Conservation (phyloP, 768 basidiomycete genomes). For the Brasilioporus rufonigricans region DNA sequence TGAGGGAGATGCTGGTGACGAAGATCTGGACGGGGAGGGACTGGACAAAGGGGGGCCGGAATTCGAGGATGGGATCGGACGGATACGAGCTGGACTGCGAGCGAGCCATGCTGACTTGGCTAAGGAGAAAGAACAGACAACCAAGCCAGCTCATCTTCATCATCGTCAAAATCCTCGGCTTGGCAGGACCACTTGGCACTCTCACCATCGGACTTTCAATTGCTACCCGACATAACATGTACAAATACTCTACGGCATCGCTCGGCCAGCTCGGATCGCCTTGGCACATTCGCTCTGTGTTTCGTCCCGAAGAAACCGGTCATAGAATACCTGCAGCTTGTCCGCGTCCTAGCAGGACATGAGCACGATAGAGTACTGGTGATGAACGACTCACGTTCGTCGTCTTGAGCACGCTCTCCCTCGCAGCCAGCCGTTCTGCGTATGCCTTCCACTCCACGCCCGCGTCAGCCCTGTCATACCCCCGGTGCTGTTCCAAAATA, state of each 20-base stretch:
- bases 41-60: conserved; percentile 76
- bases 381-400: conserved; percentile 31
- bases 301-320: conserved; percentile 55
- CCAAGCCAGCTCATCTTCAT: not conserved
- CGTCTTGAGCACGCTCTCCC: conserved; percentile 43
- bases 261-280: too few relatives aligned
- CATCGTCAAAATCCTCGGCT: not conserved
- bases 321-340: conserved; percentile 47
- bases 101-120: conserved; percentile 24
- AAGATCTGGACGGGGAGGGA: conserved; percentile 92
- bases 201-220: too few relatives aligned
- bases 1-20: conserved; percentile 78
- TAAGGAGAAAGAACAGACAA: conserved; percentile 9
- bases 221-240: not conserved
- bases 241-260: not conserved
- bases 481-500: conserved; percentile 47
- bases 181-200: not conserved
- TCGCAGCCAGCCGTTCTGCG: conserved; percentile 35
- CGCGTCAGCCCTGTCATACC: conserved; percentile 42
- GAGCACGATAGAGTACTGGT: not conserved
- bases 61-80: conserved; percentile 73
- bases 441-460: conserved; percentile 46
- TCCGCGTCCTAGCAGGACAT: too few relatives aligned
- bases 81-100: conserved; percentile 9
- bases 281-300: conserved; percentile 54